A percentile compares a stretch with the other conserved stretches of the same genome.
Conservation (phyloP, 2,329 filamentous ascomycete species). For the Teratosphaeria zuluensis region DNA sequence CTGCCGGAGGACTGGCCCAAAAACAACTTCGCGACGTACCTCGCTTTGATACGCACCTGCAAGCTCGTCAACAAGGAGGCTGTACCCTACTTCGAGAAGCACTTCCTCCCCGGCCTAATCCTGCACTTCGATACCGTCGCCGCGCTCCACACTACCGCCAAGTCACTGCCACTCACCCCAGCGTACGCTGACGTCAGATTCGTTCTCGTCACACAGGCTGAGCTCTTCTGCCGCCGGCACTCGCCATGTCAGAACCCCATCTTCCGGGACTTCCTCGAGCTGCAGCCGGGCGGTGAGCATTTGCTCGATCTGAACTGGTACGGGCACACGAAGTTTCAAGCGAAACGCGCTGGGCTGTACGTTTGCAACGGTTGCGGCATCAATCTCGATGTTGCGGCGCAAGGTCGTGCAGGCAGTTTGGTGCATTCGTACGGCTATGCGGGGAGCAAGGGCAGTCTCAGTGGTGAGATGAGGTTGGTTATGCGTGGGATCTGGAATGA, state of each 20-base stretch:
- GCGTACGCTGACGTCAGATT: background rate
- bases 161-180: background rate
- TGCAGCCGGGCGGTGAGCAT: background rate
- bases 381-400: background rate
- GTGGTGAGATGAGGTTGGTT: background rate
- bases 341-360: background rate
- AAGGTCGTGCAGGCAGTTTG: background rate
- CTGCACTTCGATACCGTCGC: background rate
- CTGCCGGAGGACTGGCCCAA: background rate
- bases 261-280: background rate
- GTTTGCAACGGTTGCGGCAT: background rate
- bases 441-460: background rate
- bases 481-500: background rate
- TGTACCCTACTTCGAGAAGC: background rate
- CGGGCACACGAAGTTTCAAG: background rate
- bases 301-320: background rate
- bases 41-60: background rate
- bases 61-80: background rate
- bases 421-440: background rate
- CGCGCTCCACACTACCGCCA: background rate
- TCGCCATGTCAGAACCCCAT: background rate
- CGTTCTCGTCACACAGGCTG: background rate
- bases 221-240: background rate
- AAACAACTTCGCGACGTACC: background rate
- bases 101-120: background rate